Evolutionary conservation across 345 rosid genomes (phyloP).

Genomic region (Salix brachista): DNA sequence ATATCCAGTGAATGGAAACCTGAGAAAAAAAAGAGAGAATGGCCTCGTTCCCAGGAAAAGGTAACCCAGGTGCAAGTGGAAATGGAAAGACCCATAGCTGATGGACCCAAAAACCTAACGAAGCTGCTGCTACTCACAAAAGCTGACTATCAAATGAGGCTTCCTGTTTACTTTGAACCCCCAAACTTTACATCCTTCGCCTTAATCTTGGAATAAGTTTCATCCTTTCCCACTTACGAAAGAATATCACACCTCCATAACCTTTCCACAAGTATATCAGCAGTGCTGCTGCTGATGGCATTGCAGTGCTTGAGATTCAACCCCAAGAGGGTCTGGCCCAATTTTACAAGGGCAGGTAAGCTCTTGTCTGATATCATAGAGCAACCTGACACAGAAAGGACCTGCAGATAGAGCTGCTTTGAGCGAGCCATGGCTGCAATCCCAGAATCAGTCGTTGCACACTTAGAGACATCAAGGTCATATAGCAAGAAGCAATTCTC

Average conservation of each 20-base stretch:
- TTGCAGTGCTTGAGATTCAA: conserved; percentile 66
- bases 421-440: conserved; percentile 44
- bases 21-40: conserved; percentile 46
- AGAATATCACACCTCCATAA: conserved; percentile 76
- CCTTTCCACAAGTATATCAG: conserved; percentile 44
- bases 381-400: conserved; percentile 59
- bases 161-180: conserved; percentile 2
- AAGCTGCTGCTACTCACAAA: conserved; percentile 22
- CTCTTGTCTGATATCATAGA: conserved; percentile 50
- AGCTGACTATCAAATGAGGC: conserved; percentile 20
- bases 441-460: conserved; percentile 52
- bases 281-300: conserved; percentile 43
- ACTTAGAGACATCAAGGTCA: conserved; percentile 60
- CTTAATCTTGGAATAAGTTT: conserved; percentile 1
- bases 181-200: conserved; percentile 16
- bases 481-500: conserved; percentile 48
- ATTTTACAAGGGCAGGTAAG: conserved; percentile 33
- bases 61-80: conserved; percentile 26
- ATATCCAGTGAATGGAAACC: conserved; percentile 33
- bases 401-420: conserved; percentile 44
- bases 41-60: conserved; percentile 57
- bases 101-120: conserved; percentile 69
- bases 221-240: conserved; percentile 23
- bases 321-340: conserved; percentile 55
- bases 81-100: conserved; percentile 43